Evolutionary conservation across 164 flowering plant genomes (phyloP), one percentile per base, ranked within the genome.

Genomic region (Platanus orientalis): DNA sequence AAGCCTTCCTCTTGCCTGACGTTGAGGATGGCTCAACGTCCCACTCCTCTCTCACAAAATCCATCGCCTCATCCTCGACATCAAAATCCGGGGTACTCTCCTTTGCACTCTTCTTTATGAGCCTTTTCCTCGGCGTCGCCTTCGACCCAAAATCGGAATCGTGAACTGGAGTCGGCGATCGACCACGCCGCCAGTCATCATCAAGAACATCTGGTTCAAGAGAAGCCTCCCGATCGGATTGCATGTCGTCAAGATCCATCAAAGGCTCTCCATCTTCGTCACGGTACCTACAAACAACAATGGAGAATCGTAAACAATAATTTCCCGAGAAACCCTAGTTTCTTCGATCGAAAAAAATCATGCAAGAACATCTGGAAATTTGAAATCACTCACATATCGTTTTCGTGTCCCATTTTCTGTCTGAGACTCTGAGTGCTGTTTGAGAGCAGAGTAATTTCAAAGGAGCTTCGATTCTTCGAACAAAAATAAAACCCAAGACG

Each of bases 251-350:
- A 61, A 67, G 78, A 60, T 92, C 91, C 91, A 92, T 81, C 80
- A 92, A 74, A 1, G 90, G 81, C 79, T 92, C 98, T 1, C 96
- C 98, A 26, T 92, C 91, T 59, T 92, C 98, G 24, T 92, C 96
- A 13, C 84, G 79, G 69, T 77, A 84, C 73, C 97, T 91, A 80
- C 28, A 50, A n/a, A 67, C 32, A 44, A 48, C 30, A 58, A 55
- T 2, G 20, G 44, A 29, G n/a, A n/a, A n/a, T n/a, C n/a, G n/a
- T n/a, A n/a, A 62, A 60, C 69, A 72, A 69, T 48, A 67, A 52
- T 51, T 71, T 45, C 20, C 19, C 20, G n/a, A 16, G 42, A 36
- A 36, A 32, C 47, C 4, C 12, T 16, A 45, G 19, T 16, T 16
- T 16, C 3, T 0, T n/a, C n/a, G n/a, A n/a, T n/a, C n/a, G n/a